phyloP scores from a whole-genome alignment of 345 rosid genomes.

The Lepidium aucheri region DNA sequence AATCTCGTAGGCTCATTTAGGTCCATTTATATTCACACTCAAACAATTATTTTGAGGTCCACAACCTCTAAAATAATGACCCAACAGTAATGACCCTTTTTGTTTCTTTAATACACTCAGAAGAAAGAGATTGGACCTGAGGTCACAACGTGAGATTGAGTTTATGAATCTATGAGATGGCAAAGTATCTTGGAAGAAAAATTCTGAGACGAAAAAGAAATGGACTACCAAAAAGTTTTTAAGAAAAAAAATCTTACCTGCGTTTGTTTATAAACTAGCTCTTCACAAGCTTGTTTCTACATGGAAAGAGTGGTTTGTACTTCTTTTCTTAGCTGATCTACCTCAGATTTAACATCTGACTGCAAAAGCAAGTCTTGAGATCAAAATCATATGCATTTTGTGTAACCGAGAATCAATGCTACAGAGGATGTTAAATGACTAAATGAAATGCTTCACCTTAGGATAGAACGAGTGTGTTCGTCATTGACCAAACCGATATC shows the following conservation, averaged over 20 bases:
- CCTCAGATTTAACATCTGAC: constrained; percentile 50
- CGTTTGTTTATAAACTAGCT: constrained; percentile 60
- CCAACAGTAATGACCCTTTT: constrained; percentile 50
- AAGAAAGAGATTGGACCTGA: constrained; percentile 63
- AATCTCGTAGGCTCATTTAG: no score
- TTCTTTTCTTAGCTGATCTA: constrained; percentile 57
- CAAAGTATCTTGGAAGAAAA: neutral
- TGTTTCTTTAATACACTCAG: constrained; percentile 60
- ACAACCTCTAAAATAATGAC: no score
- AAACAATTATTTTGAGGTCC: no score
- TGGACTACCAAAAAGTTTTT: neutral
- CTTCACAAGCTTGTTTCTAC: constrained; percentile 69
- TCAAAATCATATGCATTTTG: constrained; percentile 5
- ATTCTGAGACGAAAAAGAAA: neutral
- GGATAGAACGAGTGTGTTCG: constrained; percentile 22
- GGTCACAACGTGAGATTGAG: constrained; percentile 9
- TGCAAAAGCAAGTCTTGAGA: constrained; percentile 21
- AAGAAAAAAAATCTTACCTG: constrained; percentile 35
- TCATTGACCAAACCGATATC: constrained; percentile 8
- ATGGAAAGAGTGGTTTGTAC: constrained; percentile 47
- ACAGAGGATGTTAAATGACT: neutral
- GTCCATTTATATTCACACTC: no score
- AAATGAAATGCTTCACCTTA: constrained; percentile 5
- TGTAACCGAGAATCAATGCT: neutral
- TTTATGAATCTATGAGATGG: neutral